These are phyloP conservation scores for Flueggea neowawraea DNA, from an alignment of 441 rosid species.

Conservation along the genomic window DNA sequence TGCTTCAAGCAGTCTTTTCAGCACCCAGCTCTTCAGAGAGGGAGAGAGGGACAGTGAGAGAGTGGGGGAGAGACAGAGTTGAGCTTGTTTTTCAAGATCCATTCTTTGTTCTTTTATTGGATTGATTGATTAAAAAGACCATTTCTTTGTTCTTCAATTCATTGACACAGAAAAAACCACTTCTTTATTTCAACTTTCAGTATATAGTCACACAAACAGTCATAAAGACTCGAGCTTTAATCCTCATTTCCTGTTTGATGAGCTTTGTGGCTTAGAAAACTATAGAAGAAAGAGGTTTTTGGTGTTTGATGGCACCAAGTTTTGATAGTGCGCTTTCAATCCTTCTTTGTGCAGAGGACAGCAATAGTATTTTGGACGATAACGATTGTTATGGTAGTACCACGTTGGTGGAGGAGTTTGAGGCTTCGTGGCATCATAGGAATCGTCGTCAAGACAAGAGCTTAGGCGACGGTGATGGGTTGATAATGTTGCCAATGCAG, in stretches of 20 bases:
- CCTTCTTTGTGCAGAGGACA: constrained; percentile 59
- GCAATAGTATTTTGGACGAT: constrained; percentile 39
- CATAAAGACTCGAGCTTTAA: constrained; percentile 3
- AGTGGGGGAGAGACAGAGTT: constrained; percentile 11
- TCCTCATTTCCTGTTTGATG: constrained; percentile 10
- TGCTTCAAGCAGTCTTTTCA: constrained; percentile 35
- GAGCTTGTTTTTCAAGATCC: constrained; percentile 4
- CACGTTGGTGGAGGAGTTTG: constrained; percentile 28
- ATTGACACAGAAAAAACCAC: constrained; percentile 12
- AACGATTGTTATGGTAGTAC: constrained; percentile 21
- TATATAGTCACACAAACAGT: neutral
- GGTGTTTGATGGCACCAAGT: constrained; percentile 53
- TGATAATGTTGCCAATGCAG: constrained; percentile 30
- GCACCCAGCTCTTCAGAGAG: constrained; percentile 19
- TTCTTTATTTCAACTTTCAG: neutral
- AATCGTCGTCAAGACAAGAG: constrained; percentile 25
- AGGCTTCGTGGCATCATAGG: constrained; percentile 27
- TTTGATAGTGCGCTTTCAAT: constrained; percentile 47
- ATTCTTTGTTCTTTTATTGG: constrained; percentile 17
- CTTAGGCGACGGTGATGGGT: constrained; percentile 19
- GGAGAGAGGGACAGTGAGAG: constrained; percentile 1
- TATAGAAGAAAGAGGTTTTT: constrained; percentile 3
- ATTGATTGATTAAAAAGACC: neutral
- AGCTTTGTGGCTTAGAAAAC: constrained; percentile 8
- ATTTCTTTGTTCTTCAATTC: constrained; percentile 26